Conservation (phyloP, 352 stramenopile genomes). For the Vaucheria bursata region DNA sequence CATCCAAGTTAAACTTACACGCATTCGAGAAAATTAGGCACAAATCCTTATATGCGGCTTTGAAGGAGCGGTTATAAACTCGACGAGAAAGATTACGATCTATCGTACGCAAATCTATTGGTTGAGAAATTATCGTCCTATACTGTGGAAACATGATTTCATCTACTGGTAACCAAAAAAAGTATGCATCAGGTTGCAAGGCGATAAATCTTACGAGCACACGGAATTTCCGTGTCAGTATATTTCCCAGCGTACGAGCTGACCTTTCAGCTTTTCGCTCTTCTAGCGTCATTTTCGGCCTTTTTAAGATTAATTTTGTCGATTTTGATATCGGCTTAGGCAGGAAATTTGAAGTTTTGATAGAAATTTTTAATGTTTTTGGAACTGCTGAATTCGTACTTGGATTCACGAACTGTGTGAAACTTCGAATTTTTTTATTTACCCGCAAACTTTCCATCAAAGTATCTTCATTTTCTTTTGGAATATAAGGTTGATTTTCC, state of each 20-base stretch:
- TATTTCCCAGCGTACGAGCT: background rate
- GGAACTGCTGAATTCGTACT: background rate
- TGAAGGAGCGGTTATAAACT: conserved; percentile 9
- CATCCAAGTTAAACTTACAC: background rate
- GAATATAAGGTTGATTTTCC: no score
- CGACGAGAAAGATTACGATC: conserved; percentile 18
- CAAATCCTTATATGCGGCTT: background rate
- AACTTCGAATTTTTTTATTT: no score
- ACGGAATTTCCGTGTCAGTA: background rate
- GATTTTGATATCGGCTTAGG: background rate
- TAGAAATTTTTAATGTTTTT: background rate
- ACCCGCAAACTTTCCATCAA: background rate
- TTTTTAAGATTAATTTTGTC: background rate
- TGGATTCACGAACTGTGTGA: background rate
- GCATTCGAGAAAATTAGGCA: background rate
- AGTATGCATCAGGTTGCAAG: background rate
- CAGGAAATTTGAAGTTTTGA: background rate
- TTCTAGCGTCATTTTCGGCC: background rate
- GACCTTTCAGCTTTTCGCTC: background rate
- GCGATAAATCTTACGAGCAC: background rate
- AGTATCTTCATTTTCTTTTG: no score
- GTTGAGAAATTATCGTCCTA: conserved; percentile 15
- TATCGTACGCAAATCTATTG: conserved; percentile 33
- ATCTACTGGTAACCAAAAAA: background rate
- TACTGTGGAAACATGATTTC: conserved; percentile 12